These are phyloP conservation scores for Peziza echinospora DNA, from an alignment of 495 filamentous ascomycete genomes.

Conservation along the genomic window DNA sequence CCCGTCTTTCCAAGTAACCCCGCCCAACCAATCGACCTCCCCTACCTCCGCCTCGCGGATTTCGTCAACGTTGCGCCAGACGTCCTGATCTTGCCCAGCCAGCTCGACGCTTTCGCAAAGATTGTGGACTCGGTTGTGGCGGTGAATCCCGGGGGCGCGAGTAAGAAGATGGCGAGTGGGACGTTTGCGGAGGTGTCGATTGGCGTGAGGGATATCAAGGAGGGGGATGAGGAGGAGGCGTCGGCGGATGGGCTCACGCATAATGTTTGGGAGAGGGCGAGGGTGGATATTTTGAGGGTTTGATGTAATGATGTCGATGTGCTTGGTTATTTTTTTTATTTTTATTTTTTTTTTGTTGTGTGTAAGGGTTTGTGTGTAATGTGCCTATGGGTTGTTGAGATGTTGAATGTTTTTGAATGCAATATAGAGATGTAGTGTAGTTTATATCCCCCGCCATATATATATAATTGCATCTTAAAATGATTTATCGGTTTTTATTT, in stretches of 20 bases:
- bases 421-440: no score
- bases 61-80: slow-evolving; percentile 71
- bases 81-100: slow-evolving; percentile 63
- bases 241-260: slow-evolving; percentile 1
- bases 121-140: slow-evolving; percentile 31
- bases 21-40: slow-evolving; percentile 45
- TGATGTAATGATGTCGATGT: no score
- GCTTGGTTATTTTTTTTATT: no score
- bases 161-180: slow-evolving; percentile 7
- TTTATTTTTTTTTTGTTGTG: no score
- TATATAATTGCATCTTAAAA: no score
- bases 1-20: slow-evolving; percentile 63
- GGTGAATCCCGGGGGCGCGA: slow-evolving; percentile 11
- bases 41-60: slow-evolving; percentile 75
- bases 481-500: no score
- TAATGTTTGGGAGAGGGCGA: slow-evolving; percentile 15
- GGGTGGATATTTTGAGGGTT: slow-evolving; percentile 17
- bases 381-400: no score
- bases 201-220: neutral
- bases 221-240: neutral
- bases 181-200: slow-evolving; percentile 7
- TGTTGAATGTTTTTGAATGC: no score
- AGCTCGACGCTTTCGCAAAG: slow-evolving; percentile 48
- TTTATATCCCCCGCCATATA: no score
- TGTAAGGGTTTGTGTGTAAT: no score